A percentile compares a stretch with the other conserved stretches of the same genome.
These are phyloP conservation scores for Microcyclosporella mali DNA, from an alignment of 2,329 filamentous ascomycete species.

Conservation along the genomic window DNA sequence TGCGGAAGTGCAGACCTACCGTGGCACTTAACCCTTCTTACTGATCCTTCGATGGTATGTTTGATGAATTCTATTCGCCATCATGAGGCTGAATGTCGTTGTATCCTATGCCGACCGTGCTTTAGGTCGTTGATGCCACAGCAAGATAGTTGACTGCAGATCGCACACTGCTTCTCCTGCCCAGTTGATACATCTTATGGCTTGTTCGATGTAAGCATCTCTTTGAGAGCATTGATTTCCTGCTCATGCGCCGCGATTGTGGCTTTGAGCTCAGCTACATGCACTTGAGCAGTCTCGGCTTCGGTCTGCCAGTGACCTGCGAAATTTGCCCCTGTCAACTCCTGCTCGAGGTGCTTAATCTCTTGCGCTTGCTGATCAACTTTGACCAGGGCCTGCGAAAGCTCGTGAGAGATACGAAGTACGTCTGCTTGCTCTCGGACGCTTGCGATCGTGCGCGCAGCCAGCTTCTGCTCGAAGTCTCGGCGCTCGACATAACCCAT, in stretches of 20 bases:
- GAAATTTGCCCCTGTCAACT: not conserved
- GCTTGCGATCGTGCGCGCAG: constrained; percentile 5
- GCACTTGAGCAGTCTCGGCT: not conserved
- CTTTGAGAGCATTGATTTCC: not conserved
- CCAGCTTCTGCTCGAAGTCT: constrained; percentile 11
- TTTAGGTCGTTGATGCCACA: too few relatives aligned
- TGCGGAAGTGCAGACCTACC: too few relatives aligned
- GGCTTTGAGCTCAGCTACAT: not conserved
- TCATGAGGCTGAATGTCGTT: too few relatives aligned
- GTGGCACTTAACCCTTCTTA: too few relatives aligned
- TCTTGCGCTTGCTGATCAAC: constrained; percentile 10
- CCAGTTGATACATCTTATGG: too few relatives aligned
- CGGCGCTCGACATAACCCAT: constrained; percentile 19
- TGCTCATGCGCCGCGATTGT: not conserved
- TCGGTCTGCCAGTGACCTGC: not conserved
- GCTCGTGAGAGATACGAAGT: constrained; percentile 9
- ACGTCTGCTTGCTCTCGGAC: constrained; percentile 13
- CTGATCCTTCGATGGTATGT: too few relatives aligned
- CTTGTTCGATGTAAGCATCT: not conserved
- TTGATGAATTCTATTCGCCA: too few relatives aligned
- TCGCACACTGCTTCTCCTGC: too few relatives aligned
- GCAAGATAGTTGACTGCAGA: too few relatives aligned
- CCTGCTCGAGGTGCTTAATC: constrained; percentile 4
- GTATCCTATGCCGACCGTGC: too few relatives aligned
- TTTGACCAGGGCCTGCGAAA: constrained; percentile 14